These are phyloP conservation scores for Verticillium nubilum DNA, from an alignment of 2,329 filamentous ascomycete species.

Conservation along the genomic window DNA sequence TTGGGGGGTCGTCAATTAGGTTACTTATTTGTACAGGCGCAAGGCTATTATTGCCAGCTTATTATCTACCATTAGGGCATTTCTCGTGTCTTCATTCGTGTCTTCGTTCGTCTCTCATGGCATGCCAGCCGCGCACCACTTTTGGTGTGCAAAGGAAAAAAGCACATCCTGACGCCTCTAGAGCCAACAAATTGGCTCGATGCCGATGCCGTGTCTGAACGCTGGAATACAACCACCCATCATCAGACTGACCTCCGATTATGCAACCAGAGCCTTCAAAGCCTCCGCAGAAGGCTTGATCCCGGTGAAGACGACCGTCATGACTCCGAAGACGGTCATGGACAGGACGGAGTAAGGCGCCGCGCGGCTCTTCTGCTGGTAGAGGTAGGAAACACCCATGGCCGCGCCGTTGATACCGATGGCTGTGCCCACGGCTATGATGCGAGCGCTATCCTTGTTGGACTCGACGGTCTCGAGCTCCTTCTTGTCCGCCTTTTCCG, in stretches of 20 bases:
- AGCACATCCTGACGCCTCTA: too few species aligned
- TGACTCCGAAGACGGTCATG: conserved; percentile 52
- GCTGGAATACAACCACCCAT: not conserved
- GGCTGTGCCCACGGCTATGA: conserved; percentile 44
- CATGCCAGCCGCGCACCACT: not conserved
- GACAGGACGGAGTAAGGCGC: conserved; percentile 51
- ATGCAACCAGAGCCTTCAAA: conserved; percentile 26
- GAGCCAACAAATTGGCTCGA: too few species aligned
- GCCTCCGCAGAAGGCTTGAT: conserved; percentile 37
- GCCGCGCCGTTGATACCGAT: conserved; percentile 55
- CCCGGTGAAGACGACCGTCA: conserved; percentile 49
- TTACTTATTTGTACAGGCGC: not conserved
- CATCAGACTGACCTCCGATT: not conserved
- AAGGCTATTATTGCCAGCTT: not conserved
- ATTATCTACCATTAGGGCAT: not conserved
- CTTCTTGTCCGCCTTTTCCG: not conserved
- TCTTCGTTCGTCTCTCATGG: not conserved
- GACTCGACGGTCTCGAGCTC: not conserved
- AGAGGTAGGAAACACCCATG: conserved; percentile 54
- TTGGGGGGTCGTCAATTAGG: not conserved
- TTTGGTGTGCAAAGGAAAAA: too few species aligned
- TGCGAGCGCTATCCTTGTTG: conserved; percentile 23
- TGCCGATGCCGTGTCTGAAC: not conserved
- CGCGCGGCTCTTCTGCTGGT: conserved; percentile 45
- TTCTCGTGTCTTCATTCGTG: not conserved